phyloP scores from a whole-genome alignment of 345 rosid species.

The Aquilaria yunnanensis region DNA sequence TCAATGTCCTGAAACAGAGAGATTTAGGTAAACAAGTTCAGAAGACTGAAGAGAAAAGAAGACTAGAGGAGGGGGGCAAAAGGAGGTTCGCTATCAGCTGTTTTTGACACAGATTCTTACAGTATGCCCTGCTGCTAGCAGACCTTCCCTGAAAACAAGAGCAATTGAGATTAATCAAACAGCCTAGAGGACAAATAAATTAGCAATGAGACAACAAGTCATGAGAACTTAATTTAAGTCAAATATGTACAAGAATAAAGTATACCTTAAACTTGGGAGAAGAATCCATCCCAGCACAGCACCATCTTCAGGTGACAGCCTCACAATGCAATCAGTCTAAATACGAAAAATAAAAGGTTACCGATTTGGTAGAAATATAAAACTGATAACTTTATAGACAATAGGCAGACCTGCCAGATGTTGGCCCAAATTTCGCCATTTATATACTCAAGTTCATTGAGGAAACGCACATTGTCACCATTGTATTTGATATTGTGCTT shows the following conservation, averaged over 20 bases:
- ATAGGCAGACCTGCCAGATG: conserved; percentile 66
- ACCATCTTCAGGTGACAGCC: conserved; percentile 72
- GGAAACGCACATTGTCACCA: conserved; percentile 52
- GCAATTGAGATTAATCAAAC: not conserved
- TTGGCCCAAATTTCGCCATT: conserved; percentile 97
- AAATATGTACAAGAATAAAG: conserved; percentile 4
- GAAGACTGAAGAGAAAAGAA: not conserved
- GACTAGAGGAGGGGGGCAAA: not conserved
- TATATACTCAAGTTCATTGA: conserved; percentile 87
- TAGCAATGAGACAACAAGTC: not conserved
- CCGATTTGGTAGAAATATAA: too few species aligned
- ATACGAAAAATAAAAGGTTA: not conserved
- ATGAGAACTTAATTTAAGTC: not conserved
- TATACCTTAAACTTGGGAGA: conserved; percentile 67
- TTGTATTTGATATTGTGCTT: conserved; percentile 47
- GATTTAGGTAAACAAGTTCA: conserved; percentile 7
- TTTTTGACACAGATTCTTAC: conserved; percentile 35
- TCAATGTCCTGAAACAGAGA: conserved; percentile 48
- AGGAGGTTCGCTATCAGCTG: not conserved
- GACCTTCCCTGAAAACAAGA: conserved; percentile 42
- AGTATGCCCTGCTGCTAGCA: conserved; percentile 48
- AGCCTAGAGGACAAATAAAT: not conserved
- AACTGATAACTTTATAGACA: not conserved
- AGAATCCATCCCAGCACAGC: conserved; percentile 75
- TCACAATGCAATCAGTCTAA: conserved; percentile 91